A percentile compares a stretch with the other conserved stretches of the same genome.
These are phyloP conservation scores for Prunus salicina DNA, from an alignment of 306 rosid genomes.

Conservation along the genomic window DNA sequence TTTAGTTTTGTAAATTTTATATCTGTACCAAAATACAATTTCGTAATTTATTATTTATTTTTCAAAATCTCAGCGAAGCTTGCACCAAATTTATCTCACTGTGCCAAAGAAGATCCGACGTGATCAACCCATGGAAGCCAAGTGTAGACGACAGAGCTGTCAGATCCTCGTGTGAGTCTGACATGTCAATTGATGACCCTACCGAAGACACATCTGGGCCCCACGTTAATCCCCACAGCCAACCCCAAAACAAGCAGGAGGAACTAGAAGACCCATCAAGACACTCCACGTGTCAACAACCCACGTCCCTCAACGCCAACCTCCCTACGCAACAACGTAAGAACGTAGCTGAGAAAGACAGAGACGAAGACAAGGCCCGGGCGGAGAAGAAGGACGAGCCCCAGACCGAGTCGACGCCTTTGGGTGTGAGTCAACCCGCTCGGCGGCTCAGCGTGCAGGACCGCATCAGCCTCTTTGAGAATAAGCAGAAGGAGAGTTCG, in stretches of 20 bases:
- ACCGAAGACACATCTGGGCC: slow-evolving; percentile 46
- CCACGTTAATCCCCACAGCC: slow-evolving; percentile 27
- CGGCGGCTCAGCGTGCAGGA: slow-evolving; percentile 97
- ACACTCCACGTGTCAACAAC: slow-evolving; percentile 55
- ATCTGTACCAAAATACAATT: not conserved
- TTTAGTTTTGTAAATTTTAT: not conserved
- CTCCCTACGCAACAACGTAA: slow-evolving; percentile 26
- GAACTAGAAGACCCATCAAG: slow-evolving; percentile 16
- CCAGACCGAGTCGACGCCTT: slow-evolving; percentile 24
- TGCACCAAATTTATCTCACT: slow-evolving; percentile 58
- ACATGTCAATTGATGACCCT: slow-evolving; percentile 90
- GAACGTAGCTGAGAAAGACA: slow-evolving; percentile 39
- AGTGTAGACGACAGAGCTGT: slow-evolving; percentile 54
- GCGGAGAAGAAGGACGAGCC: slow-evolving; percentile 31
- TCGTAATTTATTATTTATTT: not conserved
- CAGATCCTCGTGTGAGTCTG: slow-evolving; percentile 77
- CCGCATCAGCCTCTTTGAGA: slow-evolving; percentile 91
- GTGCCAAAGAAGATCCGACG: slow-evolving; percentile 68
- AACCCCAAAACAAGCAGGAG: slow-evolving; percentile 16
- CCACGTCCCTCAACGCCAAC: slow-evolving; percentile 34
- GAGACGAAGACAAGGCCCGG: slow-evolving; percentile 34
- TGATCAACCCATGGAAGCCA: slow-evolving; percentile 54
- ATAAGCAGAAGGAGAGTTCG: slow-evolving; percentile 80
- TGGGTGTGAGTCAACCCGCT: slow-evolving; percentile 33
- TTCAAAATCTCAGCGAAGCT: slow-evolving; percentile 57